Evolutionary conservation across 495 filamentous ascomycete species (phyloP).

Genomic region (Letharia lupina): DNA sequence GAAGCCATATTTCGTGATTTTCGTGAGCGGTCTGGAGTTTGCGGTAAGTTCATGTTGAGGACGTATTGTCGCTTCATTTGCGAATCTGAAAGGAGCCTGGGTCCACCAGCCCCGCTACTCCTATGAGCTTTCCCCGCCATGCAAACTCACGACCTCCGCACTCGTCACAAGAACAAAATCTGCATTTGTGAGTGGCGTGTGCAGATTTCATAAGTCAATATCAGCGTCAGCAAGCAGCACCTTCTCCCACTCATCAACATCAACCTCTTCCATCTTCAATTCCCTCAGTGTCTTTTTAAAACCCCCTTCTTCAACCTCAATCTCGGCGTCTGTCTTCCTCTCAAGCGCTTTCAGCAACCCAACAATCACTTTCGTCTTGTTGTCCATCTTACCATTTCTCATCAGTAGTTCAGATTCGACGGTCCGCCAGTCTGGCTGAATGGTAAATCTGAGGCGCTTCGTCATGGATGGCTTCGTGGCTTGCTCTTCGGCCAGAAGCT

Average conservation of each 20-base stretch:
- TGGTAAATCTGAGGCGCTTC: background rate
- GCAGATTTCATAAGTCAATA: background rate
- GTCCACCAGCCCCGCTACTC: too few relatives aligned
- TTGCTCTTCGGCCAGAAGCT: background rate
- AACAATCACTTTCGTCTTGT: background rate
- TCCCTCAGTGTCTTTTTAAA: background rate
- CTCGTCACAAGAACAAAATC: too few relatives aligned
- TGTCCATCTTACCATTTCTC: background rate
- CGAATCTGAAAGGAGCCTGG: too few relatives aligned
- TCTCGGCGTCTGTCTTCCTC: background rate
- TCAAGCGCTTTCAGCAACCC: background rate
- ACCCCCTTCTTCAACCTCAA: background rate
- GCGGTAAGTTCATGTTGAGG: background rate
- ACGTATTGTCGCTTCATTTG: background rate
- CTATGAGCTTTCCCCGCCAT: too few relatives aligned
- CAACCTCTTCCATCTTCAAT: background rate
- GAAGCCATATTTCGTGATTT: background rate
- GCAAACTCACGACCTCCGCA: too few relatives aligned
- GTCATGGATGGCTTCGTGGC: background rate
- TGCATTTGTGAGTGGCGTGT: too few relatives aligned
- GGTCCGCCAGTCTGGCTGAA: background rate
- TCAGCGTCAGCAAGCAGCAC: background rate
- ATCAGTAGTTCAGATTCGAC: background rate
- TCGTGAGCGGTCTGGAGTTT: background rate
- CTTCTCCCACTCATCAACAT: background rate